Percentiles rank a stretch among this genome's conserved stretches.
These are phyloP conservation scores for Paraphaeosphaeria minitans DNA, from an alignment of 2,329 filamentous ascomycete species.

Conservation along the genomic window DNA sequence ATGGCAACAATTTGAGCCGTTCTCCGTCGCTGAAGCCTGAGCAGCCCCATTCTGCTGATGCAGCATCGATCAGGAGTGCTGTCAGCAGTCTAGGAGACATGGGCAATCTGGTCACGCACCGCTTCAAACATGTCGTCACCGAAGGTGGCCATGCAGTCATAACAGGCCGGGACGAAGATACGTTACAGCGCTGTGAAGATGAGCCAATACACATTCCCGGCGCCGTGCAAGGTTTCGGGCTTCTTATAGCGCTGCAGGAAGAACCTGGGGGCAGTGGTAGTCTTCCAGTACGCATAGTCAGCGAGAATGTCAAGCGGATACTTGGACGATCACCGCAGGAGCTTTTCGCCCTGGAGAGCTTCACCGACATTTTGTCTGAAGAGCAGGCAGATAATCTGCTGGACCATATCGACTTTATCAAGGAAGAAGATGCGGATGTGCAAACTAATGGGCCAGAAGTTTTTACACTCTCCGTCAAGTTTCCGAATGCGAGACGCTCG, in stretches of 20 bases:
- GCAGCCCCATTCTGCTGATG: constrained; percentile 29
- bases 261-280: constrained; percentile 64
- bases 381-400: constrained; percentile 83
- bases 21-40: constrained; percentile 31
- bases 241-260: constrained; percentile 75
- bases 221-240: constrained; percentile 79
- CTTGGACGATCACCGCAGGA: constrained; percentile 78
- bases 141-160: constrained; percentile 82
- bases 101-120: constrained; percentile 65
- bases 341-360: constrained; percentile 74
- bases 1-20: constrained; percentile 23
- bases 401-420: constrained; percentile 86
- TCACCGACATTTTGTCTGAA: constrained; percentile 81
- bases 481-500: constrained; percentile 56
- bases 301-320: constrained; percentile 77
- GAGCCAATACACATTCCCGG: constrained; percentile 90
- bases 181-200: constrained; percentile 82
- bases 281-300: constrained; percentile 73
- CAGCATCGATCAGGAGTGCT: constrained; percentile 41
- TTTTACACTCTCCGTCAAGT: constrained; percentile 76
- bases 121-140: constrained; percentile 79
- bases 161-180: constrained; percentile 74
- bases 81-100: constrained; percentile 50
- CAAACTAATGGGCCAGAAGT: constrained; percentile 80
- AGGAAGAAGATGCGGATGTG: constrained; percentile 79